Base-by-base conservation (phyloP, 2,329 filamentous ascomycete species). In the Xylariaceae sp. region DNA sequence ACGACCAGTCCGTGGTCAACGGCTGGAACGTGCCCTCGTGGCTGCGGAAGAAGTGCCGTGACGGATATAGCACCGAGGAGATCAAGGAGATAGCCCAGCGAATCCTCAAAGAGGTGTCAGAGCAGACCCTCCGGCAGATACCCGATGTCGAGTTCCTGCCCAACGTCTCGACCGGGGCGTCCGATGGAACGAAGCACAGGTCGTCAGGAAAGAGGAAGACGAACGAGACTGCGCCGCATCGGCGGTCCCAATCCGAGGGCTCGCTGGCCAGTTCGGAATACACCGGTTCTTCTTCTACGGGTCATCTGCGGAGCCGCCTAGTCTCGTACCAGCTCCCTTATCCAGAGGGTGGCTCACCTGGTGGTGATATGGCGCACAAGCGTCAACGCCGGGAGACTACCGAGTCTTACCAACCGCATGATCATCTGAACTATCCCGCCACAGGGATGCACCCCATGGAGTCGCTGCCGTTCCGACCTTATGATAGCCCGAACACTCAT, bases 61-160 rank as follows among this genome's bases (percentile, higher is more conserved):
- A 65, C 13, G 68, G 67, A 28, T 74, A 76, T 50, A 62, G 60
- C 8, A 73, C 74, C 0, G 51, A 53, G 1, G 61, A 69, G 36
- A 71, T 78, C 32, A 51, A 68, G 16, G 57, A 61, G 5, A 67
- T 78, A n/a, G 64, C 73, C 4, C 56, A 59, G 1, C 64, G 63
- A 11, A 24, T 24, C 1, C 60, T 78, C 6, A 60, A 67, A 48
- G 40, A 50, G 0, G 69, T 74, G 31, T 67, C 78, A 34, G 56
- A 67, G 16, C 46, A 55, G 7, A 64, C 65, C 9, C 51, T 55
- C 1, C 54, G 74, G 23, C 66, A 71, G 40, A 69, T 78, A 2
- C 75, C 75, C 0, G 75, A 78, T 43, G 73, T 79, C 40, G 75
- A 79, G 58, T 73, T 79, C 13, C 63, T 79, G 3, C 74, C 75